Base-by-base conservation (phyloP, 768 basidiomycete genomes). In the Boletales sp. region DNA sequence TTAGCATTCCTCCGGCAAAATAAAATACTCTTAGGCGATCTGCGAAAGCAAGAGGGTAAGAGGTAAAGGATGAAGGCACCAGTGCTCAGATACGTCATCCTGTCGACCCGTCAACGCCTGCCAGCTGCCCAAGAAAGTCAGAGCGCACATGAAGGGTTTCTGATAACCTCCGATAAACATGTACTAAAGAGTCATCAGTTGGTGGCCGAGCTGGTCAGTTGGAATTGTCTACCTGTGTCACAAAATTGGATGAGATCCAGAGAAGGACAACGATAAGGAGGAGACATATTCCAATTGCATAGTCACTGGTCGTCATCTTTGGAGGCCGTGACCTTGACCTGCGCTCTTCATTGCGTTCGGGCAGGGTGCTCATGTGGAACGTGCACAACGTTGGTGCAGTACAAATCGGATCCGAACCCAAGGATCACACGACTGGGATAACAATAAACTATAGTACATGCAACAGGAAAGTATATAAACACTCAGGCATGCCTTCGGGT, bases 31-130 rank as follows among this genome's bases (percentile, higher is more conserved):
- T 28, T 28, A 6, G 25, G 62, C 31, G 56, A 59, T 45, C 57
- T 69, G 44, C 74, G 72, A 43, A 82, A 59, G 34, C 71, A 49
- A 44, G 72, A 79, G 0, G 90, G 90, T 3, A 92, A 45, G 30
- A 94, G 83, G 70, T 94, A 94, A 13, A 92, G 59, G 4, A 81
- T 71, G 63, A 98, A 98, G n/a, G 91, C 76, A 54, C 88, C 85
- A 2, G 94, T 97, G 69, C 86, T 93, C 63, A 95, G 73, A 62
- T 96, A 98, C 11, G 95, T 94, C 44, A 91, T 79, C 50, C 89
- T 90, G 50, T 21, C 18, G 30, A 18, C n/a, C 30, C 19, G 42
- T 61, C 50, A 56, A 41, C 11, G 28, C 39, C 33, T 2, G 28
- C 45, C 5, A 43, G 31, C 18, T 41, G n/a, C 41, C 36, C 25